Evolutionary conservation across 805 yeast species (phyloP), one percentile per base, ranked within the genome.

Genomic region (Isabelozyma pseudorhagii): DNA sequence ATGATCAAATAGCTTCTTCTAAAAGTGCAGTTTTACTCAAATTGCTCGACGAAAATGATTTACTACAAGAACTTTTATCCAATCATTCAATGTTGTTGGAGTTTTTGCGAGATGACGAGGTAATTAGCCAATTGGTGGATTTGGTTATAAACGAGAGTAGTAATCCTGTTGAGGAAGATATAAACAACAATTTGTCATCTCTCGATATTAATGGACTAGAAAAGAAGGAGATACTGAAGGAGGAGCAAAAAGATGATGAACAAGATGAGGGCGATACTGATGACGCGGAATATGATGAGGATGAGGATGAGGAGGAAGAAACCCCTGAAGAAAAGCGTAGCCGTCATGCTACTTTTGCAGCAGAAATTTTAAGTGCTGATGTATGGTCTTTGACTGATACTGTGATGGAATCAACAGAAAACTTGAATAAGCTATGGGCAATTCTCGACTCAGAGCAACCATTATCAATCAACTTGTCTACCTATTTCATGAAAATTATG

Each of bases 321-420:
- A 55, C 66, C 1, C 56, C 54, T 7, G 74, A 70, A 40, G 78
- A 72, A 50, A 60, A 59, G 13, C 59, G 66, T 13, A 62, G 65
- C 5, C 62, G 77, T 10, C 64, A 64, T 50, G 76, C 77, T 29
- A 64, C 77, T 7, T 58, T 73, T 39, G 91, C 97, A 5, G 89
- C 97, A 1, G 98, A 94, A 64, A 85, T 94, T 41, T 74, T 94
- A 44, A 82, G 93, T 40, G 89, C 94, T 4, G 98, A 93, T 62
- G 92, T 91, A 8, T 93, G 97, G 97, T 87, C 96, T 2, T 75
- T 94, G 38, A 87, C 97, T 1, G 96, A 92, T 57, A 84, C 96
- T 1, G 85, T 94, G 48, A 84, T 93, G 85, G 92, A 88, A 56
- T 81, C 84, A 51, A 73, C 80, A 4, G 78, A 75, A 17, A 74